Conservation (phyloP, 2,329 filamentous ascomycete genomes). For the Elsinoe australis region DNA sequence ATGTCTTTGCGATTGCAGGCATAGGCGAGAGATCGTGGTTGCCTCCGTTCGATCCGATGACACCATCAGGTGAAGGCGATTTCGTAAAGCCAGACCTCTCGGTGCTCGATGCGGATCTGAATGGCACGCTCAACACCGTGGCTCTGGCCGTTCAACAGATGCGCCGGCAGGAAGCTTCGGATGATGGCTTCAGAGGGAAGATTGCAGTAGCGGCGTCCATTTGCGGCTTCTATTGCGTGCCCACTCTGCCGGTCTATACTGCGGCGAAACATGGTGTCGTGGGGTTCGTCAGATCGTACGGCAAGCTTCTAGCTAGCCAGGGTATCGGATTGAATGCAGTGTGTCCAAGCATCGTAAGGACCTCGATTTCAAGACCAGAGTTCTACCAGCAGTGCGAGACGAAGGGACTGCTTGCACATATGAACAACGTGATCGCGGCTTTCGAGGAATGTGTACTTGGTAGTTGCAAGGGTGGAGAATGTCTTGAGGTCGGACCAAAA, state of each 20-base stretch:
- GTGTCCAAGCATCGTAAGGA: constrained; percentile 37
- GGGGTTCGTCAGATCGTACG: constrained; percentile 36
- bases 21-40: constrained; percentile 37
- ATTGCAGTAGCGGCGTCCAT: constrained; percentile 34
- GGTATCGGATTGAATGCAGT: constrained; percentile 38
- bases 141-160: constrained; percentile 40
- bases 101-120: constrained; percentile 36
- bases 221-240: constrained; percentile 38
- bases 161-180: constrained; percentile 32
- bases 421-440: constrained; percentile 35
- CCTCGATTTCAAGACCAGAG: constrained; percentile 31
- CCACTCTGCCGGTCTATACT: constrained; percentile 38
- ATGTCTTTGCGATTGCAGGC: constrained; percentile 37
- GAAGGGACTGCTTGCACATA: constrained; percentile 32
- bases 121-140: constrained; percentile 37
- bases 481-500: constrained; percentile 38
- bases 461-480: constrained; percentile 33
- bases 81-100: constrained; percentile 36
- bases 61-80: constrained; percentile 10
- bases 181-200: constrained; percentile 33
- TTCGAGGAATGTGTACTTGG: constrained; percentile 34
- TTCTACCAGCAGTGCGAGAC: constrained; percentile 36
- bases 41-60: constrained; percentile 21
- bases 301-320: constrained; percentile 35
- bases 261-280: constrained; percentile 37